Percentiles rank a stretch among this genome's conserved stretches.
phyloP scores from a whole-genome alignment of 2,329 filamentous ascomycete species.

The Aspergillus carbonarius region DNA sequence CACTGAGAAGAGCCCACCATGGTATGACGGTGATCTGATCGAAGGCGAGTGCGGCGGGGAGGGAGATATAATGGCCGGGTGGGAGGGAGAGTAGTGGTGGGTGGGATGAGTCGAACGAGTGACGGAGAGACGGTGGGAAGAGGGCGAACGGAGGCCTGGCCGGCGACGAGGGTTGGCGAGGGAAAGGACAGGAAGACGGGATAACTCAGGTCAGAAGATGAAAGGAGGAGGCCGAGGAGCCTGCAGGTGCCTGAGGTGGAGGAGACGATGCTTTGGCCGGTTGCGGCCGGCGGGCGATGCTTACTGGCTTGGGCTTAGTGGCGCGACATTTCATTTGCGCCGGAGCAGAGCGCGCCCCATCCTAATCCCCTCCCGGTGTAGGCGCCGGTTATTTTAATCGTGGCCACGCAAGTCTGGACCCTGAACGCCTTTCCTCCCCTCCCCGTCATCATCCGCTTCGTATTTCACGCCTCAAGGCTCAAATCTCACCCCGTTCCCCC shows the following conservation, averaged over 20 bases:
- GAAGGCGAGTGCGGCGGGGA: constrained; percentile 1
- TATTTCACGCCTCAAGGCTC: not conserved
- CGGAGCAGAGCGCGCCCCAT: not conserved
- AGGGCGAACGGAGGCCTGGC: not conserved
- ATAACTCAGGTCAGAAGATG: constrained; percentile 5
- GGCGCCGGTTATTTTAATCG: not conserved
- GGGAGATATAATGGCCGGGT: not conserved
- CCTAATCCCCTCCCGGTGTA: not conserved
- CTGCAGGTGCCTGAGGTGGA: too few species aligned
- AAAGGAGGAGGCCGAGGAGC: constrained; percentile 6
- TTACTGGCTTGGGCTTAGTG: not conserved
- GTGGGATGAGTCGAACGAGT: constrained; percentile 4
- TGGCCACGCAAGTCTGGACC: constrained; percentile 1
- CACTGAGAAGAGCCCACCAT: constrained; percentile 17
- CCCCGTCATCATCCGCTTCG: not conserved
- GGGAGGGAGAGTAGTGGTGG: not conserved
- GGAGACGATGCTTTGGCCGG: constrained; percentile 6
- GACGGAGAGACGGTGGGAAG: not conserved
- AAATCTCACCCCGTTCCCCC: not conserved
- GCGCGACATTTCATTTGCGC: not conserved
- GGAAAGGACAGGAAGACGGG: constrained; percentile 3
- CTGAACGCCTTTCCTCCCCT: not conserved
- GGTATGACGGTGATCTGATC: constrained; percentile 3
- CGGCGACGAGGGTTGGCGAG: not conserved
- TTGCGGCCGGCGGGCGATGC: constrained; percentile 9